A percentile compares a stretch with the other conserved stretches of the same genome.
phyloP scores from a whole-genome alignment of 768 basidiomycete species.

The Dioszegia hungarica region DNA sequence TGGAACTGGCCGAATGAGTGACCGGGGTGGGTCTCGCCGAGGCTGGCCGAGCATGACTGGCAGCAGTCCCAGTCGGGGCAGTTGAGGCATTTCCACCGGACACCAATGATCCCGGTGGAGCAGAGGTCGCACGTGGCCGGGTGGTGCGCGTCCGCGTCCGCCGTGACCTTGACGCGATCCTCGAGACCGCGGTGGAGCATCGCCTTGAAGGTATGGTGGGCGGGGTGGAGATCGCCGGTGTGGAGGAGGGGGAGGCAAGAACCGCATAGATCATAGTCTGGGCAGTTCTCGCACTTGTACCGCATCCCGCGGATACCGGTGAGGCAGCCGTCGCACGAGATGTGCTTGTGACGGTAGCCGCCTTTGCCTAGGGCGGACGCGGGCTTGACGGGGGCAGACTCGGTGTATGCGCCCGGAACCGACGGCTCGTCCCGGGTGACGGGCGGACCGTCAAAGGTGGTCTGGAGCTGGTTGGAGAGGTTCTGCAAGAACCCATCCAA shows the following conservation, averaged over 20 bases:
- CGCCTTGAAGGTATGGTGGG: conserved; percentile 41
- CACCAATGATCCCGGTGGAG: conserved; percentile 35
- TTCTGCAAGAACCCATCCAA: conserved; percentile 44
- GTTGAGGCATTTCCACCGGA: conserved; percentile 45
- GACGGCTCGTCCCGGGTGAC: conserved; percentile 17
- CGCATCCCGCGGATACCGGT: conserved; percentile 38
- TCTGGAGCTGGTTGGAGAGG: conserved; percentile 40
- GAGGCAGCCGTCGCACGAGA: conserved; percentile 34
- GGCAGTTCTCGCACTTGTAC: conserved; percentile 43
- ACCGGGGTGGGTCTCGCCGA: conserved; percentile 31
- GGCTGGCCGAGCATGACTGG: conserved; percentile 23
- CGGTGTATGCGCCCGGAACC: conserved; percentile 43
- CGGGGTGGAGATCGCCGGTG: conserved; percentile 35
- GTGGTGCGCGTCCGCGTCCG: conserved; percentile 15
- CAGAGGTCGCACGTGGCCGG: conserved; percentile 42
- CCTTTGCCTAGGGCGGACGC: conserved; percentile 37
- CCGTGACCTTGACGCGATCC: conserved; percentile 31
- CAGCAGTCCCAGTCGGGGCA: conserved; percentile 49
- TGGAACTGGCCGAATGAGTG: conserved; percentile 43
- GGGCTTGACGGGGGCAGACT: too few species aligned
- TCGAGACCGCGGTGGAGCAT: conserved; percentile 41
- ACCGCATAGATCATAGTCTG: conserved; percentile 46
- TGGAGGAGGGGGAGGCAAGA: conserved; percentile 41
- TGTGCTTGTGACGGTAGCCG: conserved; percentile 34
- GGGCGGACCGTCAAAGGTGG: conserved; percentile 29